Percentiles rank a stretch among this genome's conserved stretches.
phyloP scores from a whole-genome alignment of 257 asterid genomes.

The Solanum arcanum region DNA sequence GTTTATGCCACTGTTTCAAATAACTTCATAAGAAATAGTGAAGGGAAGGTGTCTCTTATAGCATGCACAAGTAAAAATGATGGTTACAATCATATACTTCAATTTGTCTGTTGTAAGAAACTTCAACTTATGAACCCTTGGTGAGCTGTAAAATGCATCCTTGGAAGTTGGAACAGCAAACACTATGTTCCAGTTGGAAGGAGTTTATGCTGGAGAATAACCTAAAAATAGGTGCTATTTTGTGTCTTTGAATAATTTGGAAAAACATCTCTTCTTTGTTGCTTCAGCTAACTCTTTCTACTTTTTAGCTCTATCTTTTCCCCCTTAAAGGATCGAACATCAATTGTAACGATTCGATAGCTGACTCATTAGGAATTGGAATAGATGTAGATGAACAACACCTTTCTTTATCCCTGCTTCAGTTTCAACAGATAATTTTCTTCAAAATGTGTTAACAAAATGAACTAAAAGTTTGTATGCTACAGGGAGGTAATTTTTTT shows the following conservation, averaged over 20 bases:
- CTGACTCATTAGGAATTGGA: not conserved
- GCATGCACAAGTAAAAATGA: not conserved
- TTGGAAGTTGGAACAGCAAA: too few relatives aligned
- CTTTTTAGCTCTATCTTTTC: not conserved
- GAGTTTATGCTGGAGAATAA: constrained; percentile 8
- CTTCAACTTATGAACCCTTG: not conserved
- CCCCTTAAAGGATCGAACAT: not conserved
- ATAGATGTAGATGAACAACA: not conserved
- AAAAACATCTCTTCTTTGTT: not conserved
- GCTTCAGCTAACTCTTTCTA: not conserved
- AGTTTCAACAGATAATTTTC: not conserved
- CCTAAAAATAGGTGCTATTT: not conserved
- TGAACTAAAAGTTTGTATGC: not conserved
- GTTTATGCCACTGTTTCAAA: not conserved
- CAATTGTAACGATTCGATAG: not conserved
- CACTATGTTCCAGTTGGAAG: not conserved
- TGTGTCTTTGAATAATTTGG: not conserved
- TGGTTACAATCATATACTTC: not conserved
- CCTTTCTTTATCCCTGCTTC: not conserved
- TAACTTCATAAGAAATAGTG: not conserved
- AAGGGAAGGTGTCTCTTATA: not conserved
- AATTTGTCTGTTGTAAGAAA: not conserved
- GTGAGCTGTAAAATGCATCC: not conserved
- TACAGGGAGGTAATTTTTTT: not conserved
- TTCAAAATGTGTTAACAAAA: too few relatives aligned